These are phyloP conservation scores for Leucaena leucocephala DNA, from an alignment of 306 rosid species.

Conservation along the genomic window DNA sequence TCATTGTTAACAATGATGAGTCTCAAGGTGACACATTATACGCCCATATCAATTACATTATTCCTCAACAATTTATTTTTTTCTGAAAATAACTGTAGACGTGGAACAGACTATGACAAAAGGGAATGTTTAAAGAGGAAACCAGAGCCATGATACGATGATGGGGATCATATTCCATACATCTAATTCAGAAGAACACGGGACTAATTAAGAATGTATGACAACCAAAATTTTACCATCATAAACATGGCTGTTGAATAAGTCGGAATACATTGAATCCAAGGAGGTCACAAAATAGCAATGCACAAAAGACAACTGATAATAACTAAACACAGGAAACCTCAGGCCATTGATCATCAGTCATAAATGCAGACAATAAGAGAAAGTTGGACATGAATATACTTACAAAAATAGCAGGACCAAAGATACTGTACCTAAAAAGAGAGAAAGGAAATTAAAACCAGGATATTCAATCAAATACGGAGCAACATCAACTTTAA, in stretches of 20 bases:
- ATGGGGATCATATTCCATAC: neutral
- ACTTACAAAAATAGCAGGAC: constrained; percentile 36
- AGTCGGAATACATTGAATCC: neutral
- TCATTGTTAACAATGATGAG: neutral
- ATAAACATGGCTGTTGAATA: neutral
- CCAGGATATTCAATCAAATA: neutral
- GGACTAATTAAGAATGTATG: neutral
- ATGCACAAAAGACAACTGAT: neutral
- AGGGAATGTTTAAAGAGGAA: neutral
- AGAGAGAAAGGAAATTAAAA: constrained; percentile 24
- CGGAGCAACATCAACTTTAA: constrained; percentile 7
- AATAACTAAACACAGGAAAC: neutral
- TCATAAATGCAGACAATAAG: constrained; percentile 3
- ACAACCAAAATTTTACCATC: neutral
- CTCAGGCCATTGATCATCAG: constrained; percentile 9
- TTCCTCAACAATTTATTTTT: neutral
- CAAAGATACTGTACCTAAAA: constrained; percentile 35
- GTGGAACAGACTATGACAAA: neutral
- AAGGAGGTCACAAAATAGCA: constrained; percentile 4
- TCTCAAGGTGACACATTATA: neutral
- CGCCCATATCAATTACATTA: neutral
- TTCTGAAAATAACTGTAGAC: neutral
- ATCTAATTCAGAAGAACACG: neutral
- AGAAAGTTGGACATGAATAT: constrained; percentile 23
- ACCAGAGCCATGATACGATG: neutral